Base-by-base conservation (phyloP, 495 filamentous ascomycete genomes). In the Penicillium silybi region DNA sequence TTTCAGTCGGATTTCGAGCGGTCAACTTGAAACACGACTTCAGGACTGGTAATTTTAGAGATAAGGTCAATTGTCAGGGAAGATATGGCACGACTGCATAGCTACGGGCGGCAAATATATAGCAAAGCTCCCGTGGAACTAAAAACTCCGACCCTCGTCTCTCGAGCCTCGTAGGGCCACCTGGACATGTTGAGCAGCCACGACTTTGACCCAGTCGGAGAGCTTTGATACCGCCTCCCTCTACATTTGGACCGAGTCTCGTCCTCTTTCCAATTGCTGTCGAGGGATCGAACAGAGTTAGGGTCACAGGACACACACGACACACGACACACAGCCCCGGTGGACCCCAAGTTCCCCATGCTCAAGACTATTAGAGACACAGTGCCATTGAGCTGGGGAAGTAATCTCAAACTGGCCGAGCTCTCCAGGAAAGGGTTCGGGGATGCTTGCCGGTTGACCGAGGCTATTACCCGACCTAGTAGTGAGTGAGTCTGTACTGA, bases 301-400 rank as follows among this genome's bases (percentile, higher is more conserved):
- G 26, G 49, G 50, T 53, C 50, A 58, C 51, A 58, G 41, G 39
- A 50, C 54, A 52, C 40, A 15, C 13, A 22, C n/a, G n/a, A n/a
- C n/a, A n/a, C 51, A 58, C 46, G 39, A 50, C 54, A 52, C 40
- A 15, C 13, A 22, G 15, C n/a, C 42, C 34, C n/a, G 44, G 25
- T 41, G 37, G n/a, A 46, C 41, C 40, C 45, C 45, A 44, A 39
- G 10, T 18, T 37, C 5, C 29, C 40, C 32, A 16, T 22, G 23
- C 13, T 40, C 2, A 11, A 22, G 10, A 27, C 15, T n/a, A 26
- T 27, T 3, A 27, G 11, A 25, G 10, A 25, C 4, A 16, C 46
- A 1, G 15, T 13, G 8, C 46, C 8, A 40, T 48, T 26, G 35
- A 35, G 25, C 16, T 29, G 46, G 22, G 20, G 8, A 26, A 35